Evolutionary conservation across 495 filamentous ascomycete species (phyloP).

Genomic region (Annulohypoxylon moriforme): DNA sequence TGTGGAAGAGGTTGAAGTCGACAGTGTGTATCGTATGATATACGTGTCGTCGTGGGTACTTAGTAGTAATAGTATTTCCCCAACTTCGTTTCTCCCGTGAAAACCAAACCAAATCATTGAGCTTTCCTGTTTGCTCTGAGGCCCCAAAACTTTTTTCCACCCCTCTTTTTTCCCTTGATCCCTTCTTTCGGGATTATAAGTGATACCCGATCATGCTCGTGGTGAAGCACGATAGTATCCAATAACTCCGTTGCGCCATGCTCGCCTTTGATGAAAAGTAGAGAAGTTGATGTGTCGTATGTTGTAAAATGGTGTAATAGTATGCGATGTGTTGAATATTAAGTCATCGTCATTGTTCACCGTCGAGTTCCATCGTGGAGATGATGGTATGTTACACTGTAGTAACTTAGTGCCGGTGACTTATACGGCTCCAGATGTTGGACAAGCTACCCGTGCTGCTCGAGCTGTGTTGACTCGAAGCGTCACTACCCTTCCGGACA

Average conservation of each 20-base stretch:
- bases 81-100: constrained; percentile 11
- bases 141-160: constrained; percentile 27
- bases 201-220: neutral
- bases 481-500: constrained; percentile 41
- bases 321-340: constrained; percentile 10
- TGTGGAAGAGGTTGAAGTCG: constrained; percentile 9
- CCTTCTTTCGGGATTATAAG: neutral
- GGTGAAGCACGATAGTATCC: neutral
- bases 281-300: constrained; percentile 13
- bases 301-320: neutral
- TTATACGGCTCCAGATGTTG: constrained; percentile 42
- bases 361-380: neutral
- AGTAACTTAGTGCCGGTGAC: constrained; percentile 22
- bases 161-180: neutral
- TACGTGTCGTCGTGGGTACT: constrained; percentile 12
- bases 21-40: neutral
- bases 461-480: constrained; percentile 43
- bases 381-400: neutral
- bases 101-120: constrained; percentile 29
- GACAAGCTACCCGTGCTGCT: constrained; percentile 50
- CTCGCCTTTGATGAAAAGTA: constrained; percentile 25
- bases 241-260: constrained; percentile 44
- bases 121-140: constrained; percentile 45
- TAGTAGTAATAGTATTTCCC: neutral
- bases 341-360: neutral